Conservation (phyloP, 129 eudicot genomes). For the Artemisia argyi region DNA sequence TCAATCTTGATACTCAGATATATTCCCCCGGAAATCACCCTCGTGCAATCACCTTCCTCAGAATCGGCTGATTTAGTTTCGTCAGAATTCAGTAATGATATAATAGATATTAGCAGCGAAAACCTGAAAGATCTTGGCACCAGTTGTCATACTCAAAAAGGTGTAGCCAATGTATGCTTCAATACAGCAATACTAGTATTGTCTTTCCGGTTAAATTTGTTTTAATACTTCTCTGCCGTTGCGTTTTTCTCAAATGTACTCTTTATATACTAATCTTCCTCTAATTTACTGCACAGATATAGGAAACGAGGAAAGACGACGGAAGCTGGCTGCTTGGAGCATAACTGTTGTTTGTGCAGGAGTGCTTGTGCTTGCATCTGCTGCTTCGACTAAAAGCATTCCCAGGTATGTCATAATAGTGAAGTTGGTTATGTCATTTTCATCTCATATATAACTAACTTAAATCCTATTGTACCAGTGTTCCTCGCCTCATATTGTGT, state of each 20-base stretch:
- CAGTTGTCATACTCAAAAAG: slow-evolving; percentile 36
- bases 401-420: too few species aligned
- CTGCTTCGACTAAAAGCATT: not conserved
- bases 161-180: slow-evolving; percentile 44
- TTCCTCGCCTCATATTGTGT: slow-evolving; percentile 47
- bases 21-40: slow-evolving; percentile 48
- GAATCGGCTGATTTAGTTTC: slow-evolving; percentile 31
- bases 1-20: slow-evolving; percentile 59
- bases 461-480: slow-evolving; percentile 15
- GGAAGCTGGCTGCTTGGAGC: slow-evolving; percentile 50
- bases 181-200: slow-evolving; percentile 17
- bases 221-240: too few species aligned
- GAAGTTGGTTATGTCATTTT: too few species aligned
- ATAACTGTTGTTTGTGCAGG: slow-evolving; percentile 43
- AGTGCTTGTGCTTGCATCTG: slow-evolving; percentile 31
- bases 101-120: slow-evolving; percentile 16
- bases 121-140: slow-evolving; percentile 25
- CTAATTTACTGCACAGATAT: slow-evolving; percentile 22
- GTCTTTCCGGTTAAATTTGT: not conserved
- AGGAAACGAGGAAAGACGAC: slow-evolving; percentile 32
- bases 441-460: too few species aligned
- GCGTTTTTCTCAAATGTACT: not conserved
- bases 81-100: slow-evolving; percentile 24
- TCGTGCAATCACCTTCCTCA: slow-evolving; percentile 28
- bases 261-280: not conserved